phyloP scores from a whole-genome alignment of 257 asterid species.

The Vinca minor region DNA sequence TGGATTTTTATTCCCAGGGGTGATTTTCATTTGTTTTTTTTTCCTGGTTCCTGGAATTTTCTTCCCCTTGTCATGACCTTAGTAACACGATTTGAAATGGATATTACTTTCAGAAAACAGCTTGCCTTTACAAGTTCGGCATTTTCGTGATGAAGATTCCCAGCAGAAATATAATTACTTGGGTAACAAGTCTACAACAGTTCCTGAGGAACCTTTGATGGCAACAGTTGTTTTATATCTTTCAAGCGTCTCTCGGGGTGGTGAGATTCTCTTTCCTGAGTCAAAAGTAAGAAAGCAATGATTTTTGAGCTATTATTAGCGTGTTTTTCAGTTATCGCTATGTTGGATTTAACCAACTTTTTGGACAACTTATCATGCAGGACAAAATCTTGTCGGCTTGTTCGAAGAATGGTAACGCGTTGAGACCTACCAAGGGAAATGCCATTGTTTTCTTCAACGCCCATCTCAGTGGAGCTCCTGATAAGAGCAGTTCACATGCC shows the following conservation, averaged over 20 bases:
- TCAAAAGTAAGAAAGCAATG: conserved; percentile 43
- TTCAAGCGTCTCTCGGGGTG: conserved; percentile 58
- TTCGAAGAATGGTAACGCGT: conserved; percentile 23
- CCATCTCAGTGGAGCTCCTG: conserved; percentile 63
- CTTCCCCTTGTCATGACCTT: conserved; percentile 8
- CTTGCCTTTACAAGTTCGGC: conserved; percentile 40
- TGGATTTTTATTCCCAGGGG: conserved; percentile 91
- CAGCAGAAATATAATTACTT: conserved; percentile 32
- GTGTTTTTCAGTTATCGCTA: conserved; percentile 7
- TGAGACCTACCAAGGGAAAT: conserved; percentile 56
- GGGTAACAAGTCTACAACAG: conserved; percentile 23
- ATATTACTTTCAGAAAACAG: conserved; percentile 42
- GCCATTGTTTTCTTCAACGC: conserved; percentile 62
- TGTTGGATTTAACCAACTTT: conserved; percentile 4
- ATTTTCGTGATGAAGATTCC: conserved; percentile 39
- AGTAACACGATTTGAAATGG: background rate
- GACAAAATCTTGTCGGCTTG: conserved; percentile 49
- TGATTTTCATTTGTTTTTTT: conserved; percentile 16
- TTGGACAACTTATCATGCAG: conserved; percentile 32
- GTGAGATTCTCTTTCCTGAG: conserved; percentile 61
- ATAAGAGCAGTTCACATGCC: conserved; percentile 48
- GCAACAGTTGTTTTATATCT: conserved; percentile 78
- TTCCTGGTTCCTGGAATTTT: conserved; percentile 4
- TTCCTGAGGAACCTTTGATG: conserved; percentile 39
- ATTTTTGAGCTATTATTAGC: background rate